Evolutionary conservation across 1,284 basidiomycete genomes (phyloP).

Genomic region (Apiotrichum brassicae): DNA sequence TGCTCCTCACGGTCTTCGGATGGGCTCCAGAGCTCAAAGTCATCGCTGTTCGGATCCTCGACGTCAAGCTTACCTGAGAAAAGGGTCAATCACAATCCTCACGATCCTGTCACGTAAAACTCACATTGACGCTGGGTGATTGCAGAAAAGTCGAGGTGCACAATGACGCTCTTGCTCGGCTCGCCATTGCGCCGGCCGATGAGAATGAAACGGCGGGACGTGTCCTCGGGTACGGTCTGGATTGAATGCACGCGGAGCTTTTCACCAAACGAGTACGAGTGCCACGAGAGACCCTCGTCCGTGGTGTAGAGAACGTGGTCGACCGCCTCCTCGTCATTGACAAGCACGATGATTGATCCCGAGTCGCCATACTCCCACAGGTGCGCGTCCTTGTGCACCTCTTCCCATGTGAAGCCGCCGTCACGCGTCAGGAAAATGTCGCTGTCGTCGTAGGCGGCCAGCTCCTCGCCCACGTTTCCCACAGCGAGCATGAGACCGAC

Average conservation of each 20-base stretch:
- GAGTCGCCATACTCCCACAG: slow-evolving; percentile 98
- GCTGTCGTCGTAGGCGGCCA: slow-evolving; percentile 74
- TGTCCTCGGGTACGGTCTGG: slow-evolving; percentile 84
- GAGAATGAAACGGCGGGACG: slow-evolving; percentile 82
- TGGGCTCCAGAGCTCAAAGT: slow-evolving; percentile 93
- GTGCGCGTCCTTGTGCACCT: slow-evolving; percentile 96
- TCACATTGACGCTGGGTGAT: slow-evolving; percentile 69
- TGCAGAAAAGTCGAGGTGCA: slow-evolving; percentile 84
- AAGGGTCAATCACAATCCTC: not conserved
- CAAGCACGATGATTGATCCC: slow-evolving; percentile 85
- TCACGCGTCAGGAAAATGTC: slow-evolving; percentile 96
- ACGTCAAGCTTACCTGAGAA: slow-evolving; percentile 59
- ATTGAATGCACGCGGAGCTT: slow-evolving; percentile 70
- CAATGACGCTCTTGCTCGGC: slow-evolving; percentile 56
- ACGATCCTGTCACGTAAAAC: slow-evolving; percentile 31
- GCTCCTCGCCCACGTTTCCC: slow-evolving; percentile 85
- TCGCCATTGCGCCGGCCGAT: slow-evolving; percentile 61
- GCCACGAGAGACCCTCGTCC: slow-evolving; percentile 82
- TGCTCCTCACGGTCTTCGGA: slow-evolving; percentile 69
- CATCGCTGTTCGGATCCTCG: slow-evolving; percentile 70
- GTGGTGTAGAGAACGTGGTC: slow-evolving; percentile 82
- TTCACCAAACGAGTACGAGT: slow-evolving; percentile 78
- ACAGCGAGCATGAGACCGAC: slow-evolving; percentile 92
- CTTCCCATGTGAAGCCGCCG: slow-evolving; percentile 95
- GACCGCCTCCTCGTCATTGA: slow-evolving; percentile 88